A percentile compares a stretch with the other conserved stretches of the same genome.
These are phyloP conservation scores for Astragalus glycyphyllos DNA, from an alignment of 306 rosid genomes.

Conservation along the genomic window DNA sequence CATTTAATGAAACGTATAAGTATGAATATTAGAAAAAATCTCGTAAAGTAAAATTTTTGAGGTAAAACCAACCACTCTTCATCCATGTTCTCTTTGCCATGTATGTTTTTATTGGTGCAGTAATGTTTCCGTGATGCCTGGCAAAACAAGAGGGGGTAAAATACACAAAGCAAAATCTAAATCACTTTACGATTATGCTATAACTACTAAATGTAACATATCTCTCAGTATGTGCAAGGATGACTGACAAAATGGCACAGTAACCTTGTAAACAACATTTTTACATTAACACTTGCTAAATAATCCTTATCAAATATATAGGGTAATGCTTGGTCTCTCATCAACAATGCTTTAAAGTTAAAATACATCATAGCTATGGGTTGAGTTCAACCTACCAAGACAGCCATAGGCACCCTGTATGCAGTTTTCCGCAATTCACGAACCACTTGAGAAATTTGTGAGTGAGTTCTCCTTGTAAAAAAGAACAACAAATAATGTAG, in stretches of 20 bases:
- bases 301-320: constrained; percentile 20
- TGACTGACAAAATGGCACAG: constrained; percentile 20
- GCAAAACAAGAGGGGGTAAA: constrained; percentile 28
- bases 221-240: constrained; percentile 17
- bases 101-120: constrained; percentile 78
- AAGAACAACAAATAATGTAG: constrained; percentile 20
- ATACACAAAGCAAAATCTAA: constrained; percentile 35
- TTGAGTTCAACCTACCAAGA: constrained; percentile 67
- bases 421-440: constrained; percentile 83
- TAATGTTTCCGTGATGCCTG: constrained; percentile 94
- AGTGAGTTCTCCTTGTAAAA: constrained; percentile 88
- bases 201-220: constrained; percentile 20
- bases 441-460: constrained; percentile 89
- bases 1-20: constrained; percentile 45
- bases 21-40: constrained; percentile 29
- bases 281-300: constrained; percentile 22
- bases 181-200: constrained; percentile 19
- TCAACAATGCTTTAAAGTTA: constrained; percentile 27
- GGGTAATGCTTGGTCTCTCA: neutral
- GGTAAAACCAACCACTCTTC: constrained; percentile 79
- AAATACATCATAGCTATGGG: constrained; percentile 32
- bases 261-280: constrained; percentile 24
- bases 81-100: constrained; percentile 68
- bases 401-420: constrained; percentile 91
- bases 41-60: constrained; percentile 19